Base-by-base conservation (phyloP, 768 basidiomycete species). In the Cystobasidium ongulense region DNA sequence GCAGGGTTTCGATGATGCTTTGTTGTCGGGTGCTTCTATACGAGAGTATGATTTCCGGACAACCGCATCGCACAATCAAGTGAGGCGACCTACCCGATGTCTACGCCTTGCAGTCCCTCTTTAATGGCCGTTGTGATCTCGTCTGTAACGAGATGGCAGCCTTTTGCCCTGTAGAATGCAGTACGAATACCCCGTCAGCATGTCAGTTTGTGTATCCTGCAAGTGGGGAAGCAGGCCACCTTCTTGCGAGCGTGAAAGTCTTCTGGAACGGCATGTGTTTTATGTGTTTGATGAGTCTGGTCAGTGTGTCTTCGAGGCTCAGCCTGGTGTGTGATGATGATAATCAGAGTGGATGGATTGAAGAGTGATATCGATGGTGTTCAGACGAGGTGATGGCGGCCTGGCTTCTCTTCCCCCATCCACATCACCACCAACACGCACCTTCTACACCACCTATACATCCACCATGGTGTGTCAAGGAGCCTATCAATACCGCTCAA, bases 301-400 rank as follows among this genome's bases (percentile, higher is more conserved):
- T 59, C 33, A 59, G 25, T 17, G 33, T 64, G 39, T 36, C 38
- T 25, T 64, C 90, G 91, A 62, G 74, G 57, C 11, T 75, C 64
- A 75, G 66, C 61, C 50, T 27, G 61, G 63, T 31, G 43, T 31
- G 71, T 66, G 54, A 35, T 38, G 33, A 18, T 43, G n/a, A 53
- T 57, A 38, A 31, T 54, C 46, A 77, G 79, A 82, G 73, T 21
- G n/a, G 46, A 11, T 50, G 21, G 8, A 21, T 50, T 50, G 18
- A 11, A 21, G 21, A 50, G 46, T 50, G 18, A 21, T 50, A n/a
- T 50, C n/a, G 46, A 8, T 21, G 46, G 18, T 21, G 15, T 11
- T 21, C 21, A 11, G n/a, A 50, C 4, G 46, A 50, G 3, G 46
- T 50, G 39, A 39, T 7, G 7, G 39, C 39, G 8, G 82, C 84